These are phyloP conservation scores for Spencermartinsiella ligniputridi DNA, from an alignment of 1,139 yeast genomes.

Conservation along the genomic window DNA sequence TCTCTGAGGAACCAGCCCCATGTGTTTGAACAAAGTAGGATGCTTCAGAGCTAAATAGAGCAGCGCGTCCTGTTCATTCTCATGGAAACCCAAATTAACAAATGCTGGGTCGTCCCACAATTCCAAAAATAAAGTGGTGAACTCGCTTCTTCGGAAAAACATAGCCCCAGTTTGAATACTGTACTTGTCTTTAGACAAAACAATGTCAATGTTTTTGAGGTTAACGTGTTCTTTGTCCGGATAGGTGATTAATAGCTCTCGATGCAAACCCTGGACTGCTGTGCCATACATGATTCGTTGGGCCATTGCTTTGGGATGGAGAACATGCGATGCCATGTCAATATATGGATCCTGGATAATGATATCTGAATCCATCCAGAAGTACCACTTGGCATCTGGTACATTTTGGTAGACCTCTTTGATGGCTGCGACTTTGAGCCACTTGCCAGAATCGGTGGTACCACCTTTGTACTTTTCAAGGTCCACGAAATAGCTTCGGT, in stretches of 20 bases:
- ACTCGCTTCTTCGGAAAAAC: slow-evolving; percentile 30
- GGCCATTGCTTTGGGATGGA: slow-evolving; percentile 27
- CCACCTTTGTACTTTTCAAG: slow-evolving; percentile 8
- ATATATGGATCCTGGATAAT: slow-evolving; percentile 30
- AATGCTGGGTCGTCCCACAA: slow-evolving; percentile 23
- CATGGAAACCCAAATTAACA: slow-evolving; percentile 13
- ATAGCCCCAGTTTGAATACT: slow-evolving; percentile 38
- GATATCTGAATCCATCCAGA: slow-evolving; percentile 35
- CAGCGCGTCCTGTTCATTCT: slow-evolving; percentile 26
- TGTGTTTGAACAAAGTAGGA: slow-evolving; percentile 25
- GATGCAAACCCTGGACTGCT: slow-evolving; percentile 2
- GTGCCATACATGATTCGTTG: slow-evolving; percentile 23
- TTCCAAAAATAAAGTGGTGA: slow-evolving; percentile 20
- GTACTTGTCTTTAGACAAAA: slow-evolving; percentile 29
- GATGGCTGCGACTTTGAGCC: slow-evolving; percentile 33
- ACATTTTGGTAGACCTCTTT: slow-evolving; percentile 25
- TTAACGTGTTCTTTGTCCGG: slow-evolving; percentile 17
- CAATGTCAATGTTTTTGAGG: slow-evolving; percentile 23
- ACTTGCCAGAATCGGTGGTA: slow-evolving; percentile 22
- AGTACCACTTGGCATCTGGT: slow-evolving; percentile 35
- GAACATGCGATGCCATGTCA: slow-evolving; percentile 30
- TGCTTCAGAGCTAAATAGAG: slow-evolving; percentile 23
- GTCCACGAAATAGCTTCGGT: slow-evolving; percentile 27
- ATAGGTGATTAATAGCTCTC: slow-evolving; percentile 5
- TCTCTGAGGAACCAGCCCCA: slow-evolving; percentile 36